phyloP scores from a whole-genome alignment of 768 basidiomycete species.

The Tricholoma bakamatsutake region DNA sequence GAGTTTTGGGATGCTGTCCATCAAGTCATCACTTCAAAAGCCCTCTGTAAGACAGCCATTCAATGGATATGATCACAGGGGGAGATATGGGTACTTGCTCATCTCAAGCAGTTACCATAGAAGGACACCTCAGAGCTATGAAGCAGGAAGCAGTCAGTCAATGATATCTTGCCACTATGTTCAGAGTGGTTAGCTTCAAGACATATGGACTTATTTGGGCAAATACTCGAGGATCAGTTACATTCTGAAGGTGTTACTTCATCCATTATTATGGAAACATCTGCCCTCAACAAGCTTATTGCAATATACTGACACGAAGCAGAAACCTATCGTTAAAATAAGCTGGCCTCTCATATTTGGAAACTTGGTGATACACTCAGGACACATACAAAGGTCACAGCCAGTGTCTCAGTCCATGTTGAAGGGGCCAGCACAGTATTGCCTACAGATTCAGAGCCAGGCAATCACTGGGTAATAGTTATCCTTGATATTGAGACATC shows the following conservation, averaged over 20 bases:
- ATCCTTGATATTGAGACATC: background rate
- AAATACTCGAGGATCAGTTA: background rate
- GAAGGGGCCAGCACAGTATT: background rate
- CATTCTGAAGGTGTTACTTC: background rate
- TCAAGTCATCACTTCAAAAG: background rate
- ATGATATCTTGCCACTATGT: background rate
- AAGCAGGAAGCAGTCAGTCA: background rate
- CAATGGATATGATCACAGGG: background rate
- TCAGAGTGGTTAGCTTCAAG: background rate
- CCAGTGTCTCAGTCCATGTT: background rate
- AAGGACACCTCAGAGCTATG: background rate
- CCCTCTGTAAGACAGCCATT: background rate
- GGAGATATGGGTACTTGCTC: background rate
- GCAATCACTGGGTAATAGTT: slow-evolving; percentile 7
- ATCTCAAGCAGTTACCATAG: background rate
- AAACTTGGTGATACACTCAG: background rate
- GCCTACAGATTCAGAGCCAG: background rate
- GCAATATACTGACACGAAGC: background rate
- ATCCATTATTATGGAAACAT: background rate
- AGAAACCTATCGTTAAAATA: background rate
- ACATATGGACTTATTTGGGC: background rate
- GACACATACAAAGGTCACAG: background rate
- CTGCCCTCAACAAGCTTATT: background rate
- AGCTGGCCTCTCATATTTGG: background rate
- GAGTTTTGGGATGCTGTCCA: background rate